These are phyloP conservation scores for Aspergillus mulundensis DNA, from an alignment of 495 filamentous ascomycete genomes.

Conservation along the genomic window DNA sequence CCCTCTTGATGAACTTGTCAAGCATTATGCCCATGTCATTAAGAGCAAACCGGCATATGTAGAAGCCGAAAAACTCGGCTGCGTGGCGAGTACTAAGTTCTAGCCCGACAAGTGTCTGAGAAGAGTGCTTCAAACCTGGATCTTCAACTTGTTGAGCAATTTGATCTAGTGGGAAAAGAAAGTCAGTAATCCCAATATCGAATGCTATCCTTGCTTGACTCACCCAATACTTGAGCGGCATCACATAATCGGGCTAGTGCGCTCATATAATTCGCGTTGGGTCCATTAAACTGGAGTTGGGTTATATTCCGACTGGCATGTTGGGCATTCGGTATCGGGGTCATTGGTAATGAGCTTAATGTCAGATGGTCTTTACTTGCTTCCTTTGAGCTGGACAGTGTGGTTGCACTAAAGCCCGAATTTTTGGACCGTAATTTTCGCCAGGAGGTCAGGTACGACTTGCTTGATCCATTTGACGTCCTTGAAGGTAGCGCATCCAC, in stretches of 20 bases:
- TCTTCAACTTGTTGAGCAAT: conserved; percentile 95
- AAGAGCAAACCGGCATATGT: conserved; percentile 88
- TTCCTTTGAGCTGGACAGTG: conserved; percentile 36
- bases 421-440: conserved; percentile 85
- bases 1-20: conserved; percentile 95
- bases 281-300: conserved; percentile 69
- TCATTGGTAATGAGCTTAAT: conserved; percentile 81
- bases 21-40: conserved; percentile 80
- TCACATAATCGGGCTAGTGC: conserved; percentile 90
- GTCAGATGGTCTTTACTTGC: conserved; percentile 55
- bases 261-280: conserved; percentile 85
- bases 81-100: conserved; percentile 91
- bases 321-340: conserved; percentile 54
- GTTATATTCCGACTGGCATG: conserved; percentile 63
- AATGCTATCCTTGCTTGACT: conserved; percentile 29
- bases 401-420: conserved; percentile 52
- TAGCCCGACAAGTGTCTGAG: conserved; percentile 84
- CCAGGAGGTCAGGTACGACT: conserved; percentile 70
- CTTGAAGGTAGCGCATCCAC: conserved; percentile 43
- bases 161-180: conserved; percentile 60
- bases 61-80: conserved; percentile 97
- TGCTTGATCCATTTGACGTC: conserved; percentile 56
- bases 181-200: background rate
- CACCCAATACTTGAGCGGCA: conserved; percentile 89
- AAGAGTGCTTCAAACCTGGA: conserved; percentile 76